phyloP scores from a whole-genome alignment of 345 rosid species.

The Nephelium lappaceum region DNA sequence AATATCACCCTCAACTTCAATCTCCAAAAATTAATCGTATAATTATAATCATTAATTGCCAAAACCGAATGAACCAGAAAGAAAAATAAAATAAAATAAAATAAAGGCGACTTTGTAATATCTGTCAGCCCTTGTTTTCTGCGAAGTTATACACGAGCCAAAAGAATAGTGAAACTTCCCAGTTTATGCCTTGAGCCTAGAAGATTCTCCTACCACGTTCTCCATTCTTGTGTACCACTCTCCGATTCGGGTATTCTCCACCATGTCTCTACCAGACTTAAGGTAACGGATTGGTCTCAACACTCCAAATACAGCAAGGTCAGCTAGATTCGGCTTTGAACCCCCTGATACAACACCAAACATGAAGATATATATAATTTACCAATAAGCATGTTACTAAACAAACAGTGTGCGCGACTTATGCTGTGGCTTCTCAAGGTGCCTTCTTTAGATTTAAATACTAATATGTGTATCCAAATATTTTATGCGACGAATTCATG shows the following conservation, averaged over 20 bases:
- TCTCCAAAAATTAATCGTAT: background rate
- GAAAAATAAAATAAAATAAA: conserved; percentile 11
- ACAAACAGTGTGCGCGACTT: background rate
- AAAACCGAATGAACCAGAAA: background rate
- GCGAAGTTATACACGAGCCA: background rate
- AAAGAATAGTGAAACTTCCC: background rate
- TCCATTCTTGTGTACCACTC: conserved; percentile 78
- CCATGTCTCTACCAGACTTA: conserved; percentile 70
- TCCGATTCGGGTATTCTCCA: conserved; percentile 65
- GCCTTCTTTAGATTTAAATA: background rate
- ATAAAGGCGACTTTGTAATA: conserved; percentile 4
- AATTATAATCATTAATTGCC: background rate
- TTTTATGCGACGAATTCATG: background rate
- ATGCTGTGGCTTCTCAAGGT: background rate
- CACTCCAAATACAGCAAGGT: conserved; percentile 69
- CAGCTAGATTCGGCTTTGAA: conserved; percentile 63
- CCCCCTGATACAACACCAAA: conserved; percentile 42
- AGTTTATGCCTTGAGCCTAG: conserved; percentile 42
- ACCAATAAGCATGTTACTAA: background rate
- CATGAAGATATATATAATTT: background rate
- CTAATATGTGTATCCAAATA: background rate
- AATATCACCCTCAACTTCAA: background rate
- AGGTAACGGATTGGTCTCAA: conserved; percentile 66
- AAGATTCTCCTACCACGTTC: conserved; percentile 48
- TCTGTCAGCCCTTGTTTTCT: background rate